Base-by-base conservation (phyloP, 306 rosid species). In the Phaseolus lunatus region DNA sequence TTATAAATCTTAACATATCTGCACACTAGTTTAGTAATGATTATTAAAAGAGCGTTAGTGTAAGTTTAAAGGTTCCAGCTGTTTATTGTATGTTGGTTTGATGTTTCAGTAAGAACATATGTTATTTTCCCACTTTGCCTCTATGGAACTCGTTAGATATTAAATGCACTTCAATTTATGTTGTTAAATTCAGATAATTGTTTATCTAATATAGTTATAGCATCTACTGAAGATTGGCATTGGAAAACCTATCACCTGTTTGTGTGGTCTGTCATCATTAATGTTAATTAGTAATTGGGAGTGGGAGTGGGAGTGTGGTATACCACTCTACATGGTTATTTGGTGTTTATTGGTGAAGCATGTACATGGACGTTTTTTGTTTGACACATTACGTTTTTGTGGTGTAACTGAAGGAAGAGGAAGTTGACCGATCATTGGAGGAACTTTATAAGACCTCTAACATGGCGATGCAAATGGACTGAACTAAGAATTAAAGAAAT, bases 401-500 rank as follows among this genome's bases (percentile, higher is more conserved):
- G 78, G 50, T 77, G 70, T 66, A 48, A 81, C 77, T 24, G 35
- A 64, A 94, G 97, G 89, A 94, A 88, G 88, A 88, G 85, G 86
- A 94, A 87, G 83, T 70, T 92, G 87, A 90, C 98, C 11, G 88
- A 88, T 85, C 96, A 90, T 43, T 95, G 97, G 98, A 87, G 91
- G 86, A 89, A 63, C 83, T 92, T 78, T 63, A 84, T 95, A 76
- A 88, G 87, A 20, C 98, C 97, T 68, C 75, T 92, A 70, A 89
- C 87, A 88, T 92, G 98, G 98, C 91, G 95, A 45, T 92, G 92
- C 85, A 90, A 87, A 85, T 95, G 98, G 98, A 79, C 90, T 41
- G 97, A 95, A 81, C 73, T 95, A 67, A 89, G 85, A 86, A 85
- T 95, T 44, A 92, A 85, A 81, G 89, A 90, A 84, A 61, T 95